These are phyloP conservation scores for Cucumis hystrix DNA, from an alignment of 306 rosid species.

Conservation along the genomic window DNA sequence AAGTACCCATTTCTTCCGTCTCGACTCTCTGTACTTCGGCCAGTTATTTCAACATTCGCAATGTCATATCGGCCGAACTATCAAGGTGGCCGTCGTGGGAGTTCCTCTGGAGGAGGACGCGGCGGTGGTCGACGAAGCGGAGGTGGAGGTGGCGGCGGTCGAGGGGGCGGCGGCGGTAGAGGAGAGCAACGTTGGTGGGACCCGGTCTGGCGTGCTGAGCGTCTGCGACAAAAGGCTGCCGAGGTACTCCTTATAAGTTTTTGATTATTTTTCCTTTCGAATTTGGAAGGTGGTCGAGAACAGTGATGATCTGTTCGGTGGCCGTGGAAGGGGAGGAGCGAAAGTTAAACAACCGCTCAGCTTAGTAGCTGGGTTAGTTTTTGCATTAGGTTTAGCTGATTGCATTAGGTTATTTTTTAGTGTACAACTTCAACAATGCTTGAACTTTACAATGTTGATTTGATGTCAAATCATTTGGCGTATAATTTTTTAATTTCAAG, in stretches of 20 bases:
- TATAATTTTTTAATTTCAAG: neutral
- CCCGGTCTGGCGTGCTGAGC: conserved; percentile 94
- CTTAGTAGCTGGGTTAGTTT: neutral
- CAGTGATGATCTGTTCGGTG: neutral
- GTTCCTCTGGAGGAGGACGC: conserved; percentile 38
- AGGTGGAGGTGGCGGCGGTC: neutral
- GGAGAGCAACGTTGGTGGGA: conserved; percentile 98
- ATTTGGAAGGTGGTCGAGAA: neutral
- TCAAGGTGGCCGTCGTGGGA: conserved; percentile 56
- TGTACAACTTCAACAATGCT: neutral
- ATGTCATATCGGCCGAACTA: conserved; percentile 72
- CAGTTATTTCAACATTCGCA: conserved; percentile 18
- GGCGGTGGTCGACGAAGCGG: conserved; percentile 40
- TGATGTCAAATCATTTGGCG: neutral
- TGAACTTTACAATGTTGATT: neutral
- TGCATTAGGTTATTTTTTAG: neutral
- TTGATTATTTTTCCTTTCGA: neutral
- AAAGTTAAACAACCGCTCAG: neutral
- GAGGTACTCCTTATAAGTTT: conserved; percentile 29
- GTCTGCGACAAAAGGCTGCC: conserved; percentile 49
- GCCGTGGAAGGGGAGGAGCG: neutral
- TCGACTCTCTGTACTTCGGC: neutral
- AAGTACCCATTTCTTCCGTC: neutral
- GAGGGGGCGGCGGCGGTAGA: conserved; percentile 52
- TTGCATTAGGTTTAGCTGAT: neutral